Percentiles rank a stretch among this genome's conserved stretches.
Conservation (phyloP, 2,329 filamentous ascomycete genomes). For the Hymenoscyphus infarciens region DNA sequence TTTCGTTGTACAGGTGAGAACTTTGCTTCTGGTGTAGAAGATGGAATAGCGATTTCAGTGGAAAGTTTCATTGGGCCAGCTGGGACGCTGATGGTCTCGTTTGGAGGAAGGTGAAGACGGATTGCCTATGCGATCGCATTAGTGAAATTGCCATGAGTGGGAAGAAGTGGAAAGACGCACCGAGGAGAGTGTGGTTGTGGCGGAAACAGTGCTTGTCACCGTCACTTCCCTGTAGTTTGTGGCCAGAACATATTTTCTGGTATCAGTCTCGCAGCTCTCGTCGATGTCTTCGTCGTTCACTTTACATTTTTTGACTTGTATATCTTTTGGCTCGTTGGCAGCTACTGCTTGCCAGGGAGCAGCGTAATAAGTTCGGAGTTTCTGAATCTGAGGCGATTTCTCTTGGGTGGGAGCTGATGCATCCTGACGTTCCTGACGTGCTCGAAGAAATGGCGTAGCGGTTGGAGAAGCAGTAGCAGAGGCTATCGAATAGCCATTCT, state of each 20-base stretch:
- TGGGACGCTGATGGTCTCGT: conserved; percentile 16
- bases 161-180: conserved; percentile 14
- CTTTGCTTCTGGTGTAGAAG: not conserved
- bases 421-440: not conserved
- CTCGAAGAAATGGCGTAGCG: conserved; percentile 1
- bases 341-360: conserved; percentile 30
- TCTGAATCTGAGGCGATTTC: conserved; percentile 21
- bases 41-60: not conserved
- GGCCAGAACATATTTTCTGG: conserved; percentile 27
- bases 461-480: conserved; percentile 14
- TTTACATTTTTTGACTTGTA: conserved; percentile 24
- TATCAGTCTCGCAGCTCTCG: conserved; percentile 18
- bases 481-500: conserved; percentile 22
- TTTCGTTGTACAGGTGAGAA: not conserved
- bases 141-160: not conserved
- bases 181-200: conserved; percentile 22
- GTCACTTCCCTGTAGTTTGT: conserved; percentile 21
- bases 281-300: conserved; percentile 7
- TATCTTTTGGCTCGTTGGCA: conserved; percentile 20
- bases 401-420: not conserved
- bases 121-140: not conserved
- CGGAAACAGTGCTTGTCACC: conserved; percentile 19
- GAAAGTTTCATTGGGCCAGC: conserved; percentile 13
- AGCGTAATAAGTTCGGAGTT: conserved; percentile 26
- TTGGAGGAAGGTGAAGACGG: not conserved